Base-by-base conservation (phyloP, 2,329 filamentous ascomycete genomes). In the Botrytis fragariae region DNA sequence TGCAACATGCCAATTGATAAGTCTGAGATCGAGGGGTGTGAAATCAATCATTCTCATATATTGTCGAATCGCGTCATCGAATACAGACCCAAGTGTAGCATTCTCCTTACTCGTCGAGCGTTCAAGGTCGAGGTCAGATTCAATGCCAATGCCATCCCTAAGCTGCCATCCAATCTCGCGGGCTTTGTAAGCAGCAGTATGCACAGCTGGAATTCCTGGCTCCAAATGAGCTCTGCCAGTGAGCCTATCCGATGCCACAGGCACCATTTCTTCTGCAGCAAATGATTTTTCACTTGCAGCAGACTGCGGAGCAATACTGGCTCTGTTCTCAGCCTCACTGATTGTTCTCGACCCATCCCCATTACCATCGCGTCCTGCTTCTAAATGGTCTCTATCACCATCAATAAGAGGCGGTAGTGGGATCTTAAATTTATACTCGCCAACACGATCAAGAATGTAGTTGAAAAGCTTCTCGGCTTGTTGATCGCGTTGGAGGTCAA, bases 1-100 rank as follows among this genome's bases (percentile, higher is more conserved):
- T 76, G 97, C 97, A 81, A 98, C 92, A 82, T 99, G 97, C 96
- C 96, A 99, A 80, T 98, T 99, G 79, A 98, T 87, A 25, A 99
- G 86, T 63, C 96, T 90, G 82, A 97, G 91, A 79, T 99, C 96
- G 80, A 94, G 93, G 1, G 95, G 89, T 22, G 90, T 93, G 70
- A 99, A 84, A 74, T 97, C 91, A 42, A 98, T 87, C 67, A 99
- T 88, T 45, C 88, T 86, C 79, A 93, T 91, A 81, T 97, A 99
- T 81, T 98, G 95, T 29, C 87, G 87, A 74, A 99, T 91, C n/a
- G 94, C 93, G 76, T 94, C 91, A 79, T 99, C 94, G 84, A 98
- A 92, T 3, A 97, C 92, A n/a, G 92, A 92, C 1, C 96, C 96
- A 18, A 99, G 85, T 0, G 93, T 97, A 37, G 95, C 92, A 69